These are phyloP conservation scores for Tolypocladium paradoxum DNA, from an alignment of 2,329 filamentous ascomycete genomes.

Conservation along the genomic window DNA sequence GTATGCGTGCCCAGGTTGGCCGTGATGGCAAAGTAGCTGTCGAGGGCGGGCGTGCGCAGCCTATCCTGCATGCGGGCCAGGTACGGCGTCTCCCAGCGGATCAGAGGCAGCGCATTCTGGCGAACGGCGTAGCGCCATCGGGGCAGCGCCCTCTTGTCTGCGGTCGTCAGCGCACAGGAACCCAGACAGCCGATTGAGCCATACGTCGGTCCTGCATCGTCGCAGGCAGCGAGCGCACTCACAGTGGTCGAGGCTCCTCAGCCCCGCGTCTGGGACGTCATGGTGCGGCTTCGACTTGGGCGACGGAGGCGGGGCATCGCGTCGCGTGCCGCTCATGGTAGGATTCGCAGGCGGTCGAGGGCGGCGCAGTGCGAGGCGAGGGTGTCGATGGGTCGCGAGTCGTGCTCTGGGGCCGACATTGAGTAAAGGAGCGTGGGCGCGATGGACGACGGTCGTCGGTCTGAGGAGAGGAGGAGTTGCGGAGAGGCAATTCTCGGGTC, in stretches of 20 bases:
- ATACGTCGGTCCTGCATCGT: too few relatives aligned
- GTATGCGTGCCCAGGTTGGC: constrained; percentile 96
- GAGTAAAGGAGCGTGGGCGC: constrained; percentile 1
- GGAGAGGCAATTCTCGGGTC: background rate
- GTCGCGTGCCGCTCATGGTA: constrained; percentile 21
- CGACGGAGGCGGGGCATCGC: constrained; percentile 18
- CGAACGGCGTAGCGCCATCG: constrained; percentile 81
- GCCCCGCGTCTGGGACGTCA: constrained; percentile 53
- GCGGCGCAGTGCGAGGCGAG: constrained; percentile 3
- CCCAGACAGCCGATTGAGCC: too few relatives aligned
- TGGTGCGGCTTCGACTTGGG: constrained; percentile 12
- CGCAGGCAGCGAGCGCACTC: constrained; percentile 16
- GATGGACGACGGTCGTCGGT: background rate
- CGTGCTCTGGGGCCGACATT: constrained; percentile 8
- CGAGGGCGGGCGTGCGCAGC: constrained; percentile 71
- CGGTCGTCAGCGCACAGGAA: constrained; percentile 2
- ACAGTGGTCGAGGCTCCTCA: constrained; percentile 74
- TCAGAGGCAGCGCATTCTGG: constrained; percentile 70
- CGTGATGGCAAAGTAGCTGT: constrained; percentile 93
- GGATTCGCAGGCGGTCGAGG: constrained; percentile 5
- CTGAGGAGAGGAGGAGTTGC: background rate
- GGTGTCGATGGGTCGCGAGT: constrained; percentile 4
- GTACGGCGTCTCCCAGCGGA: constrained; percentile 92
- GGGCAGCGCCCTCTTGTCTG: constrained; percentile 76
- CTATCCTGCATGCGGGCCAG: constrained; percentile 76